Percentiles rank a stretch among this genome's conserved stretches.
Conservation (phyloP, 495 filamentous ascomycete species). For the Sporormia fimetaria region DNA sequence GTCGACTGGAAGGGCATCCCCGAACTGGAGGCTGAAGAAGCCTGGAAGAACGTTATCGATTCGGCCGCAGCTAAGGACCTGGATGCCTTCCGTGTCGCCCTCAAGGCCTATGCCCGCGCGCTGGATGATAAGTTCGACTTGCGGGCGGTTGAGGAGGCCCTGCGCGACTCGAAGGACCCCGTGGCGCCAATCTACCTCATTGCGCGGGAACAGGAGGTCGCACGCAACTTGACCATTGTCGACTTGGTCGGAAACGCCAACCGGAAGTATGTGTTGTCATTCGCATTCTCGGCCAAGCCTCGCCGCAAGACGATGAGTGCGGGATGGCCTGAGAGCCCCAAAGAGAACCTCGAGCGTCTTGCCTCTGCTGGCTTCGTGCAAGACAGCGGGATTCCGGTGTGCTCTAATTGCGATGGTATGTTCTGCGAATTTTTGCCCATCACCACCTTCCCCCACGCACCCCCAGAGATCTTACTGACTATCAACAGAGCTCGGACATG, state of each 20-base stretch:
- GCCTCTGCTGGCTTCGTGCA: conserved; percentile 58
- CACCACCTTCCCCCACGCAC: background rate
- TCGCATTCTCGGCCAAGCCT: conserved; percentile 53
- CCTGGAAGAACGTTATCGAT: conserved; percentile 55
- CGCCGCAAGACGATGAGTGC: conserved; percentile 48
- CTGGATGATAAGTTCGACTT: conserved; percentile 54
- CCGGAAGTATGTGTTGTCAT: conserved; percentile 62
- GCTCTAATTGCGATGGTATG: conserved; percentile 54
- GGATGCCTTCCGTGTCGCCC: conserved; percentile 57
- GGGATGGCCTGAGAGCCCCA: conserved; percentile 51
- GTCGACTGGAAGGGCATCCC: conserved; percentile 51
- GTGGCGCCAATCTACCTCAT: conserved; percentile 63
- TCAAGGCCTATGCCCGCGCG: conserved; percentile 66
- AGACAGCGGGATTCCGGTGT: conserved; percentile 55
- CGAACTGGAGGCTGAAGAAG: conserved; percentile 49
- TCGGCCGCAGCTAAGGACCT: conserved; percentile 57
- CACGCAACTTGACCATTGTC: conserved; percentile 58
- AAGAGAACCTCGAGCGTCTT: conserved; percentile 67
- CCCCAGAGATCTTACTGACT: conserved; percentile 1
- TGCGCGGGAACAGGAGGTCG: conserved; percentile 51
- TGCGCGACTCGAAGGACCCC: conserved; percentile 50
- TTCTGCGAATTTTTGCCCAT: no score
- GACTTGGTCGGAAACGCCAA: conserved; percentile 71
- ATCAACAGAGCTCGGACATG: conserved; percentile 61
- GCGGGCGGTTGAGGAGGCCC: conserved; percentile 57